Evolutionary conservation across 1,139 yeast genomes (phyloP), one percentile per base, ranked within the genome.

Genomic region (Saccharomycopsis hybrid): DNA sequence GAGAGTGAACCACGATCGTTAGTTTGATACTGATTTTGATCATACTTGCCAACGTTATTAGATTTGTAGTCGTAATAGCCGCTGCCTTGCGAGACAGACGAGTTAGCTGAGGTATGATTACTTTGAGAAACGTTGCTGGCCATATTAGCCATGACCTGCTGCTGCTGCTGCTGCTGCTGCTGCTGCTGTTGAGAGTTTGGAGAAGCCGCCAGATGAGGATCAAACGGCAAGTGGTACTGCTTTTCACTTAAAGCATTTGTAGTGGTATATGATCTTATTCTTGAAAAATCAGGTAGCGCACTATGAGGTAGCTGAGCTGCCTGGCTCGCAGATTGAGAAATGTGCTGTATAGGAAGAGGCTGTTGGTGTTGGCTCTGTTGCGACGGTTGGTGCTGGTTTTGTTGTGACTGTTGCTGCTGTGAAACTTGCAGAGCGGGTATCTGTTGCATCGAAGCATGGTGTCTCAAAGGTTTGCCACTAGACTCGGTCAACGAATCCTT

Each of bases 191-290:
- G 39, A 24, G 24, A 8, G 13, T 5, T n/a, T 13, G 18, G 18
- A 13, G 7, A 9, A 24, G 18, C 24, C 7, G 7, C 13, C 39
- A 36, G 13, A 36, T 36, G 7, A 13, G 24, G 5, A 36, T 49
- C 45, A 7, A 41, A 47, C 13, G 50, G 45, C 31, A 47, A 41
- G 41, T 44, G 51, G 35, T 50, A 51, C 31, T 46, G 53, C 40
- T 55, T 50, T 29, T 45, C 54, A 25, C 37, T 51, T 42, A 59
- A 39, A 18, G 59, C 63, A 47, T 60, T 60, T 29, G 61, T 60
- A 8, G 65, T 59, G 4, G 66, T 62, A 47, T 62, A 62, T 2
- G 66, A 61, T 46, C 67, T 56, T 11, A 59, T 50, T 55, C 64
- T 41, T 24, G 46, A 45, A 36, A 48, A 48, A 31, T 53, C 47